Conservation (phyloP, 768 basidiomycete genomes). For the Piloderma croceum region DNA sequence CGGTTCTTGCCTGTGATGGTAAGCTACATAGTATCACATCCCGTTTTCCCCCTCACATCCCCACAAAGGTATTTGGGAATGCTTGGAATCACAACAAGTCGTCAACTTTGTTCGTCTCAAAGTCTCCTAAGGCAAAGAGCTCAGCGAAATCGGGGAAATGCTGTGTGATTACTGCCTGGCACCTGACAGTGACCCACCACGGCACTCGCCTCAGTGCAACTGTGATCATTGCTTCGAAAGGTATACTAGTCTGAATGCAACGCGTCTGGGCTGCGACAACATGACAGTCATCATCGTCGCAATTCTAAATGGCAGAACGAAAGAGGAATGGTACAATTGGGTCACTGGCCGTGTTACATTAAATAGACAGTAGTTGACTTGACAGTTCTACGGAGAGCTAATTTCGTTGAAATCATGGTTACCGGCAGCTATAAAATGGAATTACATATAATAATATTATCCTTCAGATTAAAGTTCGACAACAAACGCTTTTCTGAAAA, state of each 20-base stretch:
- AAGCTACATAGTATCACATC: slow-evolving; percentile 17
- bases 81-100: slow-evolving; percentile 86
- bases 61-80: slow-evolving; percentile 98
- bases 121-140: slow-evolving; percentile 70
- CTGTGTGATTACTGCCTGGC: slow-evolving; percentile 93
- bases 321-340: slow-evolving; percentile 92
- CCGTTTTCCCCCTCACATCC: slow-evolving; percentile 7
- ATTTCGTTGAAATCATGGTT: no score
- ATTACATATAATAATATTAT: no score
- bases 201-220: no score
- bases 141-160: slow-evolving; percentile 80
- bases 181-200: slow-evolving; percentile 87
- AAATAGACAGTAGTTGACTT: no score
- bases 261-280: slow-evolving; percentile 97
- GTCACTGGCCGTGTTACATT: slow-evolving; percentile 75
- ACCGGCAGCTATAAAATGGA: no score
- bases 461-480: no score
- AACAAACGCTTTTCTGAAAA: no score
- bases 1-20: slow-evolving; percentile 98
- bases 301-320: slow-evolving; percentile 76
- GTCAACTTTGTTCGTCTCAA: slow-evolving; percentile 82
- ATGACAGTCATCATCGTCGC: slow-evolving; percentile 96
- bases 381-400: no score
- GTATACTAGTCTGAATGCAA: no score
- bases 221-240: no score